phyloP scores from a whole-genome alignment of 129 eudicot species.

The Logfia minima region DNA sequence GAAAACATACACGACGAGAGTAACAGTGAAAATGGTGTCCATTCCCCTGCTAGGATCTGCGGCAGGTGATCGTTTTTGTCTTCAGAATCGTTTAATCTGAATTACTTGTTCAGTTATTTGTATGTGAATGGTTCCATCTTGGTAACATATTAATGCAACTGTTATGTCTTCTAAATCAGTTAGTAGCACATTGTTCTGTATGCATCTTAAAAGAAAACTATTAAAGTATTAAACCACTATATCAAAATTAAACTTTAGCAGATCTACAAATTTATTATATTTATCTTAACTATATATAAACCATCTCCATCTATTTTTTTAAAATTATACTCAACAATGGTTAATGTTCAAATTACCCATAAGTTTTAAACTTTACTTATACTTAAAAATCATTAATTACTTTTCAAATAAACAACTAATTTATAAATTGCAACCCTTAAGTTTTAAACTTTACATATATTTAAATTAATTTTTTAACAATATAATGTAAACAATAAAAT shows the following conservation, averaged over 20 bases:
- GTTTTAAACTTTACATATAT: too few relatives aligned
- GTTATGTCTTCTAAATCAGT: not conserved
- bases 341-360: too few relatives aligned
- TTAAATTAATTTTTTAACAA: too few relatives aligned
- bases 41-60: constrained; percentile 53
- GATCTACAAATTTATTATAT: constrained; percentile 1
- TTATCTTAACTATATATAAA: too few relatives aligned
- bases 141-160: constrained; percentile 13
- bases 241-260: not conserved
- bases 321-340: too few relatives aligned
- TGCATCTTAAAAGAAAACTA: not conserved
- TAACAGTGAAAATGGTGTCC: constrained; percentile 52
- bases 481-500: too few relatives aligned
- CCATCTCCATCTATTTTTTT: too few relatives aligned
- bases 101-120: constrained; percentile 3
- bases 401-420: too few relatives aligned
- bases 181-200: not conserved
- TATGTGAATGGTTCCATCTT: constrained; percentile 23
- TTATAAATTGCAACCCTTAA: too few relatives aligned
- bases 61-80: constrained; percentile 53
- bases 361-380: too few relatives aligned
- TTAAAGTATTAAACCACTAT: not conserved
- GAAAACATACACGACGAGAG: constrained; percentile 58
- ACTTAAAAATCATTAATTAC: too few relatives aligned
- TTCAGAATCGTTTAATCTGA: not conserved